These are phyloP conservation scores for Papilionanthe hybrid DNA, from an alignment of 116 monocot genomes.

Conservation along the genomic window DNA sequence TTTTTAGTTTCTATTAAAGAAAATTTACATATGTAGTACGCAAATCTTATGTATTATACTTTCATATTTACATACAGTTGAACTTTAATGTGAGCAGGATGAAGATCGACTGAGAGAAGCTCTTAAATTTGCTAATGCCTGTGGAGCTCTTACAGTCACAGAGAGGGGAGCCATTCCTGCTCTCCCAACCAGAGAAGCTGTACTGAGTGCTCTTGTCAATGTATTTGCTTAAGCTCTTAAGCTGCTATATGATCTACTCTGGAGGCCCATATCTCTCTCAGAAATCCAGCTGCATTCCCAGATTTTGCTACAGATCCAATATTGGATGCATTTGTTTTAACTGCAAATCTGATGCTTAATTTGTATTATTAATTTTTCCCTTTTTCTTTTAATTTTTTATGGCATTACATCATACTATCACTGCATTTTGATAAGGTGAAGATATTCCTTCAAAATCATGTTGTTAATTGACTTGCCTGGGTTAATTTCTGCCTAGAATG, in stretches of 20 bases:
- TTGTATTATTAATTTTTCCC: not conserved
- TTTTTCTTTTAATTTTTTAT: not conserved
- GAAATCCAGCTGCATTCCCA: not conserved
- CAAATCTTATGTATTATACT: too few species aligned
- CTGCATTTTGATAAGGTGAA: not conserved
- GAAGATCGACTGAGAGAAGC: slow-evolving; percentile 61
- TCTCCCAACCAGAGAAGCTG: slow-evolving; percentile 67
- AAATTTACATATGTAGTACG: too few species aligned
- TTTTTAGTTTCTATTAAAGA: too few species aligned
- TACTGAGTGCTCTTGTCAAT: slow-evolving; percentile 44
- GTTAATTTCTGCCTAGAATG: not conserved
- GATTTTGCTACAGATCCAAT: not conserved
- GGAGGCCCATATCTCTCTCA: not conserved
- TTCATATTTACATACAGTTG: too few species aligned
- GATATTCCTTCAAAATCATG: not conserved
- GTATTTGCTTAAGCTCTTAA: slow-evolving; percentile 17
- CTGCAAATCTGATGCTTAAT: not conserved
- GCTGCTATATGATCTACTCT: not conserved
- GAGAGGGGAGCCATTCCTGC: slow-evolving; percentile 97
- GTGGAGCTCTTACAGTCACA: slow-evolving; percentile 87
- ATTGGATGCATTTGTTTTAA: not conserved
- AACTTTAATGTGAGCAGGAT: slow-evolving; percentile 32
- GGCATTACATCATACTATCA: not conserved
- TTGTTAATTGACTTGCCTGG: not conserved
- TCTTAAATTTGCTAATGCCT: slow-evolving; percentile 84